Conservation (phyloP, 441 rosid genomes). For the Adansonia rubrostipa region DNA sequence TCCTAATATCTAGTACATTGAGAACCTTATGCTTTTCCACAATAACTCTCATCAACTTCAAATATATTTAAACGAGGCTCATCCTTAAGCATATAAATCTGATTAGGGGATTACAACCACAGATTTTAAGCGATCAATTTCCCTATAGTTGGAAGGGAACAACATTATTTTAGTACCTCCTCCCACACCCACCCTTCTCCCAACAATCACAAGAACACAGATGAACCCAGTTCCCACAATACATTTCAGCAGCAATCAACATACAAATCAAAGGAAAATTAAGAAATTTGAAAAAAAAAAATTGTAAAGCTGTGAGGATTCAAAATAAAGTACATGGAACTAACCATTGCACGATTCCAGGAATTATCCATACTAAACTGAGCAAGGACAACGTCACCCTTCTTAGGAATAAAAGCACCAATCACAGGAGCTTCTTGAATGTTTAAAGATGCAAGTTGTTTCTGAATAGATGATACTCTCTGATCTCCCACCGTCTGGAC, state of each 20-base stretch:
- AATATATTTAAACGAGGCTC: background rate
- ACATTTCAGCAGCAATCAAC: conserved; percentile 12
- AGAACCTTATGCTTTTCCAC: background rate
- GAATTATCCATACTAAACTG: conserved; percentile 90
- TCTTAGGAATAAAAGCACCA: conserved; percentile 90
- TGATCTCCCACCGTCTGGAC: conserved; percentile 87
- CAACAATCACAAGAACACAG: background rate
- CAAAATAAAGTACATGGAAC: conserved; percentile 8
- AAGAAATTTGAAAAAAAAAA: background rate
- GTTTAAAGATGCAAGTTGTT: conserved; percentile 81
- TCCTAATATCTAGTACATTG: background rate
- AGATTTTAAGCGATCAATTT: background rate
- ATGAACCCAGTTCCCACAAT: background rate
- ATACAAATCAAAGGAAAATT: background rate
- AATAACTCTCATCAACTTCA: background rate
- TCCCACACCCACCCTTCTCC: background rate
- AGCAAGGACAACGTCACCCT: conserved; percentile 88
- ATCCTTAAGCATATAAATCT: background rate
- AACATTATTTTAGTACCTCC: background rate
- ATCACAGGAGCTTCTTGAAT: conserved; percentile 81
- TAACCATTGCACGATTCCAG: conserved; percentile 98
- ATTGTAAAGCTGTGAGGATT: background rate
- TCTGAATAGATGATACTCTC: conserved; percentile 75
- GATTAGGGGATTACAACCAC: background rate
- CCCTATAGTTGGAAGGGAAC: background rate